Base-by-base conservation (phyloP, 805 yeast species). In the Candida montana region DNA sequence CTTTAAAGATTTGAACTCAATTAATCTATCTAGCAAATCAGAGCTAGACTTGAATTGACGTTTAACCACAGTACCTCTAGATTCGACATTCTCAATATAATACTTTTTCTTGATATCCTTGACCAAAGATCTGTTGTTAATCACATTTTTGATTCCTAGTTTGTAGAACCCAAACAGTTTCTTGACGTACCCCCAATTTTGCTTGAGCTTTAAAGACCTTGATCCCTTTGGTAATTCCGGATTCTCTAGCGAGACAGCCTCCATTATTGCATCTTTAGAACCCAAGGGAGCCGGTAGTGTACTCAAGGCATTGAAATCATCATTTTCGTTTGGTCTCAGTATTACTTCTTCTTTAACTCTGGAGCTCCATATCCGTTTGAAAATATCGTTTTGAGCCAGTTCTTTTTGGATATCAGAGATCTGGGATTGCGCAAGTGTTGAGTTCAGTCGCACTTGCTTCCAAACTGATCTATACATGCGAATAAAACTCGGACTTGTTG, bases 121-220 rank as follows among this genome's bases (percentile, higher is more conserved):
- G 3, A 69, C 53, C 1, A 49, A 42, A 19, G 54, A 56, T 23
- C 64, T 51, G 45, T 77, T 77, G 1, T 57, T 46, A 77, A 81
- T 79, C 1, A 81, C 73, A 48, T 73, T 74, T 17, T 63, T 57
- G 2, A 82, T 65, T 1, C 91, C 90, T 2, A 63, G 56, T 45
- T 73, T 72, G 62, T 82, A 83, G 55, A 81, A 79, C 6, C 57
- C 57, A 31, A 80, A 50, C 33, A 77, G 48, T 3, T 62, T 48
- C 51, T 72, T 71, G 6, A 74, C 77, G 47, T 71, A 70, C 1
- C 68, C 61, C 18, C 60, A 53, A 51, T 66, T 66, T 48, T 75
- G 76, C 39, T 64, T 67, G 21, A 54, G 48, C 49, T 36, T 57
- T 31, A 36, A 51, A 35, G 32, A 39, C 39, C 39, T 48, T 39